Percentiles rank a stretch among this genome's conserved stretches.
phyloP scores from a whole-genome alignment of 2,329 filamentous ascomycete species.

The Penicillium olsonii region DNA sequence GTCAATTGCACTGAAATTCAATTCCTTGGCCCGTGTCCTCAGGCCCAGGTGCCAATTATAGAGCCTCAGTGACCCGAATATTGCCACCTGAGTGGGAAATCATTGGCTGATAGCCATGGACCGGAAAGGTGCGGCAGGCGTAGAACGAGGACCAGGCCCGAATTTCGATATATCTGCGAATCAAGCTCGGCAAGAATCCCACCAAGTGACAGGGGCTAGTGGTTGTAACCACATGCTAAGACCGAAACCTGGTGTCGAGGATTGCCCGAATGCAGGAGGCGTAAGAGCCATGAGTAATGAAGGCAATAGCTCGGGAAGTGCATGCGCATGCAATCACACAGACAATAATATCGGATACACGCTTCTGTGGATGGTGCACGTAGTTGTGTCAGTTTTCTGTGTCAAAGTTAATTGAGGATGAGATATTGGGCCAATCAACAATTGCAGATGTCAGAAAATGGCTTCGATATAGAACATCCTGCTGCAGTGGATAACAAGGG shows the following conservation, averaged over 20 bases:
- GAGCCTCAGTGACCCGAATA: constrained; percentile 32
- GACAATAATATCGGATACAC: constrained; percentile 17
- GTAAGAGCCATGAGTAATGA: constrained; percentile 11
- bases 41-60: constrained; percentile 32
- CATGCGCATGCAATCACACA: constrained; percentile 26
- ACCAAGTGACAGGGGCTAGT: constrained; percentile 16
- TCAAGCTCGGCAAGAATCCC: constrained; percentile 16
- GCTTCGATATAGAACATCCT: constrained; percentile 12
- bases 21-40: constrained; percentile 24
- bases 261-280: constrained; percentile 16
- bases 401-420: constrained; percentile 21
- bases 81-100: constrained; percentile 32
- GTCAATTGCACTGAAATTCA: constrained; percentile 19
- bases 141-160: constrained; percentile 19
- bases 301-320: constrained; percentile 13
- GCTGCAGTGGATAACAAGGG: constrained; percentile 19
- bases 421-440: constrained; percentile 20
- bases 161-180: constrained; percentile 21
- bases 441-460: constrained; percentile 7
- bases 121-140: constrained; percentile 32
- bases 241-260: constrained; percentile 18
- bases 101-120: constrained; percentile 29
- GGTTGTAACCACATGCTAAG: constrained; percentile 25
- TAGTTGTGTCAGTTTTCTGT: constrained; percentile 14
- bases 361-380: constrained; percentile 10